A percentile compares a stretch with the other conserved stretches of the same genome.
Conservation (phyloP, 1,284 basidiomycete species). For the Pulveroboletus sp. region DNA sequence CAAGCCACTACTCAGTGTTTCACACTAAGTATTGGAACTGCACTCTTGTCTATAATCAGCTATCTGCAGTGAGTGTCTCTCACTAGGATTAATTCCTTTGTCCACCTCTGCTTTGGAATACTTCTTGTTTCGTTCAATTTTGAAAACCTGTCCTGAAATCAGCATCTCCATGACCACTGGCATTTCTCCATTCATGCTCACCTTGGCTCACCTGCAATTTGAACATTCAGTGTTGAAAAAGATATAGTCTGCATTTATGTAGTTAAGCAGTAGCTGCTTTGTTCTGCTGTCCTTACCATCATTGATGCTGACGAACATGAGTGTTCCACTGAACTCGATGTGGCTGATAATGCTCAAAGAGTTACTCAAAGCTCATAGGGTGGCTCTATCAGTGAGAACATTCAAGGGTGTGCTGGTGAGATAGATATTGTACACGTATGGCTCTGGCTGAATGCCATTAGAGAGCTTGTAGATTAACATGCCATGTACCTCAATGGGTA, state of each 20-base stretch:
- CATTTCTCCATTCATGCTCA: constrained; percentile 3
- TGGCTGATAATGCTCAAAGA: background rate
- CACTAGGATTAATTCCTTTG: too few relatives aligned
- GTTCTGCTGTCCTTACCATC: constrained; percentile 9
- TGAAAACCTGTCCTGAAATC: constrained; percentile 14
- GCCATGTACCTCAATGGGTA: too few relatives aligned
- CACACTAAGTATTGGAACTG: too few relatives aligned
- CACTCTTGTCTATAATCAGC: too few relatives aligned
- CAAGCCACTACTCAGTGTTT: too few relatives aligned
- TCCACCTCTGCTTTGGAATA: too few relatives aligned
- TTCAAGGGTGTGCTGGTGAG: constrained; percentile 4
- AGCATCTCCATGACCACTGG: constrained; percentile 9
- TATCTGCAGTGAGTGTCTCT: too few relatives aligned
- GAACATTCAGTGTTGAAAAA: constrained; percentile 10
- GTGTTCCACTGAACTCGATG: constrained; percentile 5
- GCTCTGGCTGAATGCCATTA: background rate
- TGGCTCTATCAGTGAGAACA: constrained; percentile 3
- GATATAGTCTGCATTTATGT: constrained; percentile 14
- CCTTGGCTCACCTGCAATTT: constrained; percentile 12
- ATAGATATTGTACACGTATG: constrained; percentile 4
- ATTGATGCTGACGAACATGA: constrained; percentile 13
- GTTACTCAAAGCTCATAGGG: background rate
- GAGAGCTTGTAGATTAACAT: constrained; percentile 6
- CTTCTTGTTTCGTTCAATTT: too few relatives aligned
- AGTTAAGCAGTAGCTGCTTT: constrained; percentile 10